Base-by-base conservation (phyloP, 768 basidiomycete genomes). In the Leucocoprinus sp. region DNA sequence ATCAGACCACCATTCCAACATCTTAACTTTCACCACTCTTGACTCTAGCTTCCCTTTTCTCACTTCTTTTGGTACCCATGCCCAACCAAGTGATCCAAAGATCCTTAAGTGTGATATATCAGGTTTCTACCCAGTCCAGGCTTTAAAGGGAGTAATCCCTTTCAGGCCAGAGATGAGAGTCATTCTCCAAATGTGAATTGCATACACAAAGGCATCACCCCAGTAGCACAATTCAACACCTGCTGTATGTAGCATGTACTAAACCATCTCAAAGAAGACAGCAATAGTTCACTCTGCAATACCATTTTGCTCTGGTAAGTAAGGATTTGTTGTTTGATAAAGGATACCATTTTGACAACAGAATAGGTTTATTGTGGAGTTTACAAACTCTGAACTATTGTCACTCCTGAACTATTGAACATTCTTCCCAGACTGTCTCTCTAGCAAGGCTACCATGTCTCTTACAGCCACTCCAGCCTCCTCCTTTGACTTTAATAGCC, bases 241-340 rank as follows among this genome's bases (percentile, higher is more conserved):
- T 4, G 53, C 45, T 17, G 51, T 41, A 8, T 33, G 22, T 3
- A 69, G 56, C 56, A 71, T 63, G 0, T 62, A 51, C 15, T 48
- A 51, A 7, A 61, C 55, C 11, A 46, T 53, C 18, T 70, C 63
- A 1, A 55, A 48, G 22, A 74, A 52, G 0, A 62, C 65, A 3
- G 60, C 49, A 35, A 73, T 72, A 3, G 54, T 48, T 0, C 57
- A 31, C 27, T 71, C 65, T 0, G 63, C 65, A 1, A 65, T 41
- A 0, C 66, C 58, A 27, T 65, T 65, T 26, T 67, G 59, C 7
- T 52, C 35, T 0, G 61, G 62, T 3, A 57, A 54, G 17, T 64
- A 58, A 0, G 62, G 62, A 0, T 54, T 53, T 0, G 60, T 66
- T 0, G 49, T 51, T n/a, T 68, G 54, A 0, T 60, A 17, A 0